Base-by-base conservation (phyloP, 257 asterid genomes). In the Phtheirospermum japonicum region DNA sequence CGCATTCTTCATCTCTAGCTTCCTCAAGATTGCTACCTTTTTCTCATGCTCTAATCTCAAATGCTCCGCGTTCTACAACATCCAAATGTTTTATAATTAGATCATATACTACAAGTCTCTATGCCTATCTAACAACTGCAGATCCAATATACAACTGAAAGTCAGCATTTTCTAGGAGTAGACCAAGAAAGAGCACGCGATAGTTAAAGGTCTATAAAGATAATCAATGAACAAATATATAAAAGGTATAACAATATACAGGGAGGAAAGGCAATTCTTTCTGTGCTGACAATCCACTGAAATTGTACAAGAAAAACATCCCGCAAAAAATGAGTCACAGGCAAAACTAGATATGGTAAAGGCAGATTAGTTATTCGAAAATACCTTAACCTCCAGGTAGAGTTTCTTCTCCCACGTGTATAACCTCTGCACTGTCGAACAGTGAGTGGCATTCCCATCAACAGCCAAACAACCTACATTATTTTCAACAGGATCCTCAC, bases 351-450 rank as follows among this genome's bases (percentile, higher is more conserved):
- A 23, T 23, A n/a, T 23, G 1, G 12, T 39, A 2, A 39, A 39
- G 4, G 7, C 4, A 10, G 7, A 45, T 13, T 4, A 45, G 19
- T 19, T 7, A 18, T 8, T 49, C 20, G 53, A 3, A 52, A 50
- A 58, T 85, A 93, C 99, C 99, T 84, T 93, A 66, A 89, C 99
- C 75, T 89, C 99, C 68, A 70, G 82, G 69, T 78, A 93, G 64
- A 93, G 92, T 66, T 85, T 89, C 73, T 87, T 87, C 77, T 93
- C 99, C 99, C 97, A 89, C 28, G 91, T 85, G 60, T 83, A 81
- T 57, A 93, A 59, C 69, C 95, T 89, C 70, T 89, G 94, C 17
- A 89, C 87, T 0, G 99, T 93, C 1, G 97, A 89, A 77, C 90
- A 71, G 54, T 93, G 97, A 63, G 81, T 80, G 9, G 85, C 50